These are phyloP conservation scores for Lizanozyma gosingica DNA, from an alignment of 1,139 yeast genomes.

Conservation along the genomic window DNA sequence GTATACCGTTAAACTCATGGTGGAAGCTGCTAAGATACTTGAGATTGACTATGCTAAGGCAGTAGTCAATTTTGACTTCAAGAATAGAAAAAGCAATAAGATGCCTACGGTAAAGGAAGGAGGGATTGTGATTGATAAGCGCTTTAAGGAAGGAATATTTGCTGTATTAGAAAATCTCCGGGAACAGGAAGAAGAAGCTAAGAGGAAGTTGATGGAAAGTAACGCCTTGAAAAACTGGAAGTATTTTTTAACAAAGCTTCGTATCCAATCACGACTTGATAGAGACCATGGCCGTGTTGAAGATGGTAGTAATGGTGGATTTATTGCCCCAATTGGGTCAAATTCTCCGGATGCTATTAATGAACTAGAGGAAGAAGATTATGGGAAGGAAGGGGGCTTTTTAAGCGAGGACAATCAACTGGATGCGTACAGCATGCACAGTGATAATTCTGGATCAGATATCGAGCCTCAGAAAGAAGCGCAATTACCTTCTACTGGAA, in stretches of 20 bases:
- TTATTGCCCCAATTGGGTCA: too few relatives aligned
- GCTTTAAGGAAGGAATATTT: conserved; percentile 57
- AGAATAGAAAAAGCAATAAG: conserved; percentile 15
- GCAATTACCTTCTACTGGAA: not conserved
- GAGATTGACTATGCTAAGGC: conserved; percentile 82
- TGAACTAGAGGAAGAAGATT: conserved; percentile 21
- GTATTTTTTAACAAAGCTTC: conserved; percentile 56
- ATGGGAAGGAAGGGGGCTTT: conserved; percentile 6
- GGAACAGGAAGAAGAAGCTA: conserved; percentile 47
- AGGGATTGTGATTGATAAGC: conserved; percentile 68
- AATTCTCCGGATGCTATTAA: conserved; percentile 5
- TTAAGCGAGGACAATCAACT: not conserved
- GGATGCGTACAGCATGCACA: conserved; percentile 3
- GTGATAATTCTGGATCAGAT: conserved; percentile 6
- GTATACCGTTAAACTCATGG: conserved; percentile 39
- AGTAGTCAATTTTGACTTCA: conserved; percentile 77
- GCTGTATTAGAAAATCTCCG: conserved; percentile 46
- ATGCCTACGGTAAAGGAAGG: conserved; percentile 58
- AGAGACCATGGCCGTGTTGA: conserved; percentile 53
- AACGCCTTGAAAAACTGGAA: conserved; percentile 68
- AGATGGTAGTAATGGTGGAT: conserved; percentile 3
- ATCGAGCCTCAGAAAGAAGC: conserved; percentile 3
- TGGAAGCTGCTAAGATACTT: conserved; percentile 61
- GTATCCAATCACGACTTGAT: conserved; percentile 63
- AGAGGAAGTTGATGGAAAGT: conserved; percentile 34